Percentiles rank a stretch among this genome's conserved stretches.
Conservation (phyloP, 2,329 filamentous ascomycete species). For the Aspergillus jensenii region DNA sequence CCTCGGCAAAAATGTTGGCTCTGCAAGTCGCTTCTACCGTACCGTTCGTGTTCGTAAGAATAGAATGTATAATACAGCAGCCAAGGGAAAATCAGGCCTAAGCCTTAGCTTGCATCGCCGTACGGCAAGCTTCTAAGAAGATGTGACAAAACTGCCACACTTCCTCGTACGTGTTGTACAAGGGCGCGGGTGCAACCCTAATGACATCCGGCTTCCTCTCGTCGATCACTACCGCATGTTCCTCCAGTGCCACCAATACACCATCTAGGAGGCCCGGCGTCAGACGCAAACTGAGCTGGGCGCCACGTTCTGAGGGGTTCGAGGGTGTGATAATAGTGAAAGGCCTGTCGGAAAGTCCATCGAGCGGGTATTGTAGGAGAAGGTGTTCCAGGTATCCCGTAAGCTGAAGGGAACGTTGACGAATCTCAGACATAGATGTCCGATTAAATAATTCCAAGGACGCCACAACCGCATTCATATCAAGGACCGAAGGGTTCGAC, state of each 20-base stretch:
- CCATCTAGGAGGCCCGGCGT: constrained; percentile 67
- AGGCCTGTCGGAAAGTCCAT: constrained; percentile 34
- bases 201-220: constrained; percentile 85
- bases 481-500: constrained; percentile 79
- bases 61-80: constrained; percentile 1
- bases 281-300: constrained; percentile 75
- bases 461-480: constrained; percentile 72
- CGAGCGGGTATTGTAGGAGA: constrained; percentile 45
- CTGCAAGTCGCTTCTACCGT: background rate
- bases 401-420: constrained; percentile 69
- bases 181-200: constrained; percentile 75
- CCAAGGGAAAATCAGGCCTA: background rate
- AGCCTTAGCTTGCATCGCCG: constrained; percentile 28
- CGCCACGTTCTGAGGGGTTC: constrained; percentile 67
- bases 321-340: constrained; percentile 69
- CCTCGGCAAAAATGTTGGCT: background rate
- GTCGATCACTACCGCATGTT: constrained; percentile 72
- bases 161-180: constrained; percentile 81
- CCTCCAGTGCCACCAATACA: constrained; percentile 64
- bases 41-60: background rate
- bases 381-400: constrained; percentile 76
- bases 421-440: constrained; percentile 67
- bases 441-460: constrained; percentile 72
- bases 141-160: constrained; percentile 61
- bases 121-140: constrained; percentile 51